Conservation (phyloP, 2,329 filamentous ascomycete species). For the Colletotrichum sp. region DNA sequence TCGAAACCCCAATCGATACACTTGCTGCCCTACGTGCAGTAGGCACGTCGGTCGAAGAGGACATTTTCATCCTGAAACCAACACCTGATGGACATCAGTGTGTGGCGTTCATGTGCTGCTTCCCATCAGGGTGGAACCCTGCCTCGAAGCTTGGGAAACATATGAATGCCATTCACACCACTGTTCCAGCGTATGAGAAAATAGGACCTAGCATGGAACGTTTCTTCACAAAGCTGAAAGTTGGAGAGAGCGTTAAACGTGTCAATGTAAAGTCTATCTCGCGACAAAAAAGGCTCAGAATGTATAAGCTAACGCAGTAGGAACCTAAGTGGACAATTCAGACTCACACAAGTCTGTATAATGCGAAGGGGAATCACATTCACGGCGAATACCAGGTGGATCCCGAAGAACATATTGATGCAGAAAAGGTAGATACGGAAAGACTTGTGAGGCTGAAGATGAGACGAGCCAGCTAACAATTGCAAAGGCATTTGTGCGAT, state of each 20-base stretch:
- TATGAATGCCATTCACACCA: conserved; percentile 54
- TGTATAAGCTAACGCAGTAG: background rate
- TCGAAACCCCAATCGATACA: conserved; percentile 30
- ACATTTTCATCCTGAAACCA: conserved; percentile 55
- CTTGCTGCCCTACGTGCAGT: conserved; percentile 44
- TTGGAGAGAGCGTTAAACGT: conserved; percentile 54
- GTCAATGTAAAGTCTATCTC: conserved; percentile 45
- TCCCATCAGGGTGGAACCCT: conserved; percentile 58
- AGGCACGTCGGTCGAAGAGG: conserved; percentile 58
- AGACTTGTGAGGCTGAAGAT: background rate
- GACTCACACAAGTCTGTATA: conserved; percentile 46
- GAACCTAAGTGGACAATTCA: conserved; percentile 52
- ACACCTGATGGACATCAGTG: conserved; percentile 45
- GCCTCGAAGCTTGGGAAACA: conserved; percentile 52
- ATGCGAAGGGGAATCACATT: conserved; percentile 41
- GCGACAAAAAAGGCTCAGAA: background rate
- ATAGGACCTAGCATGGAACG: conserved; percentile 61
- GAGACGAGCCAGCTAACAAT: background rate
- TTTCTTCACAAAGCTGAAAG: conserved; percentile 53
- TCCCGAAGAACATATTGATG: conserved; percentile 41
- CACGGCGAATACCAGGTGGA: conserved; percentile 34
- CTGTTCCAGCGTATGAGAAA: conserved; percentile 60
- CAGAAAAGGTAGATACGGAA: conserved; percentile 33
- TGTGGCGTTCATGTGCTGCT: conserved; percentile 57
- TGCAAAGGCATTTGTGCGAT: conserved; percentile 43